phyloP scores from a whole-genome alignment of 2,329 filamentous ascomycete genomes.

The Ilyonectria mors-panacis region DNA sequence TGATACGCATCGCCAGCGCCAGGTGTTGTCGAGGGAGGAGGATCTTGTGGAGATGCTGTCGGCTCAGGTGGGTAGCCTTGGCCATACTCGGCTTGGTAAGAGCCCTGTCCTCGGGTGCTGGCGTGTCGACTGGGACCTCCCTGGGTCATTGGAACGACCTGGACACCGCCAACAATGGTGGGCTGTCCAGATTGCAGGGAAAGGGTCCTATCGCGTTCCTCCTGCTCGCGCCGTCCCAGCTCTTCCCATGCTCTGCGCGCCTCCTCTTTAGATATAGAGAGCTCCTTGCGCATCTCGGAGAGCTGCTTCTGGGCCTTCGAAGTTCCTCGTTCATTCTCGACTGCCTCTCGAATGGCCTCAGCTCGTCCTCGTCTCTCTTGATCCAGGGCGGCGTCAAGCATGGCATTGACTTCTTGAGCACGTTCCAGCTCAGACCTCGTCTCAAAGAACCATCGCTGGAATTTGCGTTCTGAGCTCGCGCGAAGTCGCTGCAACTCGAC shows the following conservation, averaged over 20 bases:
- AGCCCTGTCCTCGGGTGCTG: slow-evolving; percentile 57
- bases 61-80: slow-evolving; percentile 55
- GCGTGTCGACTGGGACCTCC: slow-evolving; percentile 72
- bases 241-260: slow-evolving; percentile 97
- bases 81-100: slow-evolving; percentile 51
- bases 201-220: slow-evolving; percentile 88
- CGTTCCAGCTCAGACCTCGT: slow-evolving; percentile 90
- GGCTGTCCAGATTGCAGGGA: slow-evolving; percentile 91
- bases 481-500: slow-evolving; percentile 95
- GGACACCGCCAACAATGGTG: slow-evolving; percentile 91
- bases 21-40: slow-evolving; percentile 50
- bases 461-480: slow-evolving; percentile 96
- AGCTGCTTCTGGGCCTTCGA: slow-evolving; percentile 85
- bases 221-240: slow-evolving; percentile 91
- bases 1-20: slow-evolving; percentile 48
- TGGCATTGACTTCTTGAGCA: slow-evolving; percentile 83
- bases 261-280: slow-evolving; percentile 96
- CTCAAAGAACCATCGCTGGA: slow-evolving; percentile 99
- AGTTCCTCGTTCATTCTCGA: slow-evolving; percentile 78
- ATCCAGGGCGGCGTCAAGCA: slow-evolving; percentile 82
- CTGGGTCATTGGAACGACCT: slow-evolving; percentile 93
- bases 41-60: slow-evolving; percentile 60
- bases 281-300: slow-evolving; percentile 91
- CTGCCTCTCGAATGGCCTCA: slow-evolving; percentile 76
- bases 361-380: slow-evolving; percentile 80